These are phyloP conservation scores for Fusarium caatingaense DNA, from an alignment of 2,329 filamentous ascomycete genomes.

Conservation along the genomic window DNA sequence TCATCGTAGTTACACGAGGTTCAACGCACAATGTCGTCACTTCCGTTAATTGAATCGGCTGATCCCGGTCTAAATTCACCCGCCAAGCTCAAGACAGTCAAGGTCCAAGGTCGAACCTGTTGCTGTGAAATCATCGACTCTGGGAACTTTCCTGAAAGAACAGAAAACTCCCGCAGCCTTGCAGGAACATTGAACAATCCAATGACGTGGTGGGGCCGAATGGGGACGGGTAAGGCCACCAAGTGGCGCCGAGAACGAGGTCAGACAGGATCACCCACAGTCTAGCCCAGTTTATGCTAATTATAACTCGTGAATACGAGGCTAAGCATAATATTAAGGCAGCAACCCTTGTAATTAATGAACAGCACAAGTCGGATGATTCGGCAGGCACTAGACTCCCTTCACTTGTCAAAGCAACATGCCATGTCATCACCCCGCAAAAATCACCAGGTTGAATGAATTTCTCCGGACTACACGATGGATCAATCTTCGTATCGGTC, in stretches of 20 bases:
- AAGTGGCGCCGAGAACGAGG: conserved; percentile 1
- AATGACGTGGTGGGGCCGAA: not conserved
- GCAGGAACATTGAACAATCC: not conserved
- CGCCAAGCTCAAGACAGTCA: not conserved
- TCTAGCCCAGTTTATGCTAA: conserved; percentile 4
- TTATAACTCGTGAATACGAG: conserved; percentile 18
- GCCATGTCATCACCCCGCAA: conserved; percentile 1
- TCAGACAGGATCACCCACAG: conserved; percentile 3
- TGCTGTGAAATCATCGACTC: not conserved
- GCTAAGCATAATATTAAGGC: conserved; percentile 14
- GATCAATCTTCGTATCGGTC: conserved; percentile 7
- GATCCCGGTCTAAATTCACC: not conserved
- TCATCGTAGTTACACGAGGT: not conserved
- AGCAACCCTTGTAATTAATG: not conserved
- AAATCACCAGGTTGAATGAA: conserved; percentile 8
- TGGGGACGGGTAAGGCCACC: not conserved
- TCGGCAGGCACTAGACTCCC: not conserved
- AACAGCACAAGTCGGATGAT: conserved; percentile 7
- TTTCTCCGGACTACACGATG: conserved; percentile 5
- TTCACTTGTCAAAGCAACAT: not conserved
- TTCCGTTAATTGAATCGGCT: not conserved
- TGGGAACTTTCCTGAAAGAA: not conserved
- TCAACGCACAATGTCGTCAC: not conserved
- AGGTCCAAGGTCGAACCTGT: not conserved
- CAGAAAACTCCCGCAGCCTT: not conserved